Conservation (phyloP, 2,329 filamentous ascomycete genomes). For the Cordyceps tenuipes region DNA sequence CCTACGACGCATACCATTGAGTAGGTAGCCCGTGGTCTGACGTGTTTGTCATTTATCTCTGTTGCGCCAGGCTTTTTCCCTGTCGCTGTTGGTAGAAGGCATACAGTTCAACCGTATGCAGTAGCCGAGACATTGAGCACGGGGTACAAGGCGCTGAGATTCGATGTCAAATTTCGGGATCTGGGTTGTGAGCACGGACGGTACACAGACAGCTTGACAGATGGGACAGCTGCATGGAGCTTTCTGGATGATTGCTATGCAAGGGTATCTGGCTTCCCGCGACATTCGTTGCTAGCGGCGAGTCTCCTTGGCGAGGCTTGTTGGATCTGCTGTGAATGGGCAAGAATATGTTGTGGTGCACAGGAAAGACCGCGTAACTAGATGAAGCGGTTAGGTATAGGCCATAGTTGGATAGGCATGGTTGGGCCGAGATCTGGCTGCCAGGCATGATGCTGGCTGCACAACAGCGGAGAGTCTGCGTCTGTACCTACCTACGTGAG, state of each 20-base stretch:
- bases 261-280: background rate
- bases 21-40: background rate
- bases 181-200: slow-evolving; percentile 5
- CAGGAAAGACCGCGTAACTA: too few relatives aligned
- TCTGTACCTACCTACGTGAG: too few relatives aligned
- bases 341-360: too few relatives aligned
- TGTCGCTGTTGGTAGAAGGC: background rate
- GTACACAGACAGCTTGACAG: slow-evolving; percentile 9
- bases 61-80: too few relatives aligned
- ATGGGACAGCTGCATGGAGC: background rate
- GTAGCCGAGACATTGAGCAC: slow-evolving; percentile 9
- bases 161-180: slow-evolving; percentile 9
- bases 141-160: background rate
- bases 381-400: too few relatives aligned
- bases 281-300: too few relatives aligned
- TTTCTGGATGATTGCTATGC: background rate
- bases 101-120: slow-evolving; percentile 1
- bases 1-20: background rate
- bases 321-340: too few relatives aligned
- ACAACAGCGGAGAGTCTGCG: background rate
- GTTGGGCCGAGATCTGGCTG: background rate
- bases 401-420: background rate
- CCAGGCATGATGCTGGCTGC: background rate
- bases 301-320: too few relatives aligned
- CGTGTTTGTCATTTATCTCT: background rate